Evolutionary conservation across 1,284 basidiomycete genomes (phyloP).

Genomic region (Moesziomyces sp.): DNA sequence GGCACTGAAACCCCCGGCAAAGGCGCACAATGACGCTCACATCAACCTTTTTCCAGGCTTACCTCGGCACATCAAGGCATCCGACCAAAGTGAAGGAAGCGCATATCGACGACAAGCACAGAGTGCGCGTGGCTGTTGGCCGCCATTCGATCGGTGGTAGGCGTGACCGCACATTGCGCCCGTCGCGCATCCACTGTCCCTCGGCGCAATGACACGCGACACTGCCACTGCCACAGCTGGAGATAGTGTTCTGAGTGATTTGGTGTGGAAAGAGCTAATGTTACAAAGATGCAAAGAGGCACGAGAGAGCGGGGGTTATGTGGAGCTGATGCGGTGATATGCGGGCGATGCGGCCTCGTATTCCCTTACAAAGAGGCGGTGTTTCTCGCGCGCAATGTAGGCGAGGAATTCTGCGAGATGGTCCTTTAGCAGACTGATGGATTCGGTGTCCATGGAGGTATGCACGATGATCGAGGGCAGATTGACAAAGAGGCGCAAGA

Average conservation of each 20-base stretch:
- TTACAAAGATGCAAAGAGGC: constrained; percentile 12
- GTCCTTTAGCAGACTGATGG: constrained; percentile 82
- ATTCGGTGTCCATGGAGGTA: constrained; percentile 90
- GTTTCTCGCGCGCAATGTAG: constrained; percentile 78
- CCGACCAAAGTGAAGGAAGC: no score
- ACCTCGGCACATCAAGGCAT: no score
- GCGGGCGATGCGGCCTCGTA: constrained; percentile 78
- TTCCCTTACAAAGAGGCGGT: constrained; percentile 77
- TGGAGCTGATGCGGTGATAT: constrained; percentile 76
- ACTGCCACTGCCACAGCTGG: no score
- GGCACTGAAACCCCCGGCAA: neutral
- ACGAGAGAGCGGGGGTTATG: constrained; percentile 13
- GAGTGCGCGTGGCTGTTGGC: no score
- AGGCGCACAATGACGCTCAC: no score
- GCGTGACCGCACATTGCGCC: neutral
- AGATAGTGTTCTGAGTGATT: no score
- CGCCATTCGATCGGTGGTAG: no score
- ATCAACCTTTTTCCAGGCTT: no score
- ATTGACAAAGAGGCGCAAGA: constrained; percentile 83
- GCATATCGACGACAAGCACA: no score
- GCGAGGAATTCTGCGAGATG: constrained; percentile 88
- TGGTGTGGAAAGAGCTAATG: constrained; percentile 9
- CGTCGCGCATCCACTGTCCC: constrained; percentile 22
- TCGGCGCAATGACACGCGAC: neutral
- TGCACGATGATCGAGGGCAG: constrained; percentile 81